A percentile compares a stretch with the other conserved stretches of the same genome.
phyloP scores from a whole-genome alignment of 177 flowering plant species.

The Vitis hybrid region DNA sequence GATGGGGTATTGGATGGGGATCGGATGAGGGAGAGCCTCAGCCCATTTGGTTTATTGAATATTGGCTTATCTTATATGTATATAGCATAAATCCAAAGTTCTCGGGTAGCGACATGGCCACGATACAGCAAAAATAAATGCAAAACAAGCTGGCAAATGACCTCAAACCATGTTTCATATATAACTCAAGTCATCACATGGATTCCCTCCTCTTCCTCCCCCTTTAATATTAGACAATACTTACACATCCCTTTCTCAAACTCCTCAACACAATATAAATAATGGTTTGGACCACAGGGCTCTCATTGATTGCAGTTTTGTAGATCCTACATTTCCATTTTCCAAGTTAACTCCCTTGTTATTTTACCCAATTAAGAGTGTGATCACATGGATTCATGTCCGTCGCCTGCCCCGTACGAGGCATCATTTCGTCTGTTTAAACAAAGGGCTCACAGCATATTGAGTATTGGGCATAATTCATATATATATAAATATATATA shows the following conservation, averaged over 20 bases:
- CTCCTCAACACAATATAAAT: neutral
- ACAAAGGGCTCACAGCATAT: no score
- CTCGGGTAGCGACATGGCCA: slow-evolving; percentile 11
- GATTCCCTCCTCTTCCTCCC: slow-evolving; percentile 19
- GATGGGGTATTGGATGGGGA: neutral
- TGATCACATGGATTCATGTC: neutral
- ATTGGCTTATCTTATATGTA: neutral
- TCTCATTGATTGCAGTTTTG: slow-evolving; percentile 3
- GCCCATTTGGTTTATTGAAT: neutral
- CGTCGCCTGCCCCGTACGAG: neutral
- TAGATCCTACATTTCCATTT: slow-evolving; percentile 12
- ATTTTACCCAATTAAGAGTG: neutral
- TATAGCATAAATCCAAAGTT: slow-evolving; percentile 12
- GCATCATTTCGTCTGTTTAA: no score
- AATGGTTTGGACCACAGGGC: slow-evolving; percentile 2
- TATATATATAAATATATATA: no score
- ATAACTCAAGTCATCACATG: slow-evolving; percentile 16
- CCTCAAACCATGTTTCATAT: slow-evolving; percentile 8
- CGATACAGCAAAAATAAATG: slow-evolving; percentile 14
- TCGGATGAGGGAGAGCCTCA: neutral
- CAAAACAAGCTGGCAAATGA: slow-evolving; percentile 21
- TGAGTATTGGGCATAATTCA: no score
- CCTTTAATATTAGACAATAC: slow-evolving; percentile 4
- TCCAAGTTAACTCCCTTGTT: neutral
- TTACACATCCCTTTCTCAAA: slow-evolving; percentile 16